Evolutionary conservation across 345 rosid genomes (phyloP).

Genomic region (Eucalyptus sp.): DNA sequence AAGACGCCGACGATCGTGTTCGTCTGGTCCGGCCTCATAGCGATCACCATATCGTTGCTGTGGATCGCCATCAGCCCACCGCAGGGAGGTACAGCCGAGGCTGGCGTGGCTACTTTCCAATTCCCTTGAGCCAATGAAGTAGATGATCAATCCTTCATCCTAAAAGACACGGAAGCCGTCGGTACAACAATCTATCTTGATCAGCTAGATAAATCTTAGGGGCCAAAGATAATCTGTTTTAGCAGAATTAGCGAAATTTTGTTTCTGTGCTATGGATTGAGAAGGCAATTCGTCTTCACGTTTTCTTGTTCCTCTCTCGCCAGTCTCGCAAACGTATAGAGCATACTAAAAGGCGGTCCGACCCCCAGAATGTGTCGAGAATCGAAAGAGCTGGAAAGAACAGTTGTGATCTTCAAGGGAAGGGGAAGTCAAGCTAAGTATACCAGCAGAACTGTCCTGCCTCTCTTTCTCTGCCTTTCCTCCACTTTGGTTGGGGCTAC

Average conservation of each 20-base stretch:
- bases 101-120: neutral
- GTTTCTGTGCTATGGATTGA: neutral
- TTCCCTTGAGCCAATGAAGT: neutral
- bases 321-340: neutral
- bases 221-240: neutral
- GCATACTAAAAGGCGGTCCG: neutral
- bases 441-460: neutral
- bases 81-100: neutral
- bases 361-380: neutral
- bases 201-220: neutral
- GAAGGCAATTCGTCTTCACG: neutral
- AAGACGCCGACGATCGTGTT: slow-evolving; percentile 91
- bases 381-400: neutral
- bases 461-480: neutral
- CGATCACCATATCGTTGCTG: slow-evolving; percentile 68
- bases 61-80: slow-evolving; percentile 76
- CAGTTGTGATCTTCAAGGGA: neutral
- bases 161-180: neutral
- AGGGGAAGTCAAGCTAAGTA: neutral
- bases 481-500: neutral
- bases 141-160: neutral
- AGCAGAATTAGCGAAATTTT: neutral
- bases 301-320: neutral
- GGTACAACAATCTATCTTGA: neutral
- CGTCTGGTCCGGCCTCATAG: slow-evolving; percentile 93